Conservation (phyloP, 208 protist genomes). For the Trypanosomatidae sp. region DNA sequence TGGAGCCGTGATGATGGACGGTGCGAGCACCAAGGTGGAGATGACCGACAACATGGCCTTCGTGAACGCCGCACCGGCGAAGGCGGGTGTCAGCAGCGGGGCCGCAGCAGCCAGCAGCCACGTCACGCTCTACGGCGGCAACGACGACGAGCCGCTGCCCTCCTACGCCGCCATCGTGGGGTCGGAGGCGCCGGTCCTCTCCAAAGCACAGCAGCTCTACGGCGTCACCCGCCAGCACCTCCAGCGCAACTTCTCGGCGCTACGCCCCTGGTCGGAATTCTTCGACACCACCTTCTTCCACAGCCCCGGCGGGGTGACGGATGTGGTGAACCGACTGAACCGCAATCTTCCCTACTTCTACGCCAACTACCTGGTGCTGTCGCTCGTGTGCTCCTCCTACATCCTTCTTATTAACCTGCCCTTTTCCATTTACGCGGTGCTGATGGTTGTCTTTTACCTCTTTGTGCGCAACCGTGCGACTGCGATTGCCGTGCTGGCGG, state of each 20-base stretch:
- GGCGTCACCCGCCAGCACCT: constrained; percentile 28
- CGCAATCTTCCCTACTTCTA: constrained; percentile 86
- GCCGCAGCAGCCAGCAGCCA: neutral
- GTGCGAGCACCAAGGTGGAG: too few species aligned
- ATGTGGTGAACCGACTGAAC: constrained; percentile 66
- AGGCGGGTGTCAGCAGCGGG: neutral
- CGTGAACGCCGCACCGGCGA: neutral
- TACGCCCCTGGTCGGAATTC: constrained; percentile 84
- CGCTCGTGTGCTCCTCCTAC: constrained; percentile 69
- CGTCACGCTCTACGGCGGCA: neutral
- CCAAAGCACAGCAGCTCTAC: constrained; percentile 39
- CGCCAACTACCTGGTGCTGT: constrained; percentile 87
- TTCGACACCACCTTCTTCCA: constrained; percentile 72
- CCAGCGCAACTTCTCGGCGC: constrained; percentile 33
- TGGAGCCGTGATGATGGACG: too few species aligned
- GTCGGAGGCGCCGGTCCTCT: constrained; percentile 12
- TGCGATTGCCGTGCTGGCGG: constrained; percentile 12
- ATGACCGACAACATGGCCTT: too few species aligned
- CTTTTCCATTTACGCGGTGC: constrained; percentile 69
- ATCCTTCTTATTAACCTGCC: constrained; percentile 77
- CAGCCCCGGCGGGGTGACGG: constrained; percentile 46
- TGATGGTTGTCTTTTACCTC: constrained; percentile 41
- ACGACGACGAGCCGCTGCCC: constrained; percentile 19
- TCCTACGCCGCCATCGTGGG: constrained; percentile 39
- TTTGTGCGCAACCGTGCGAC: constrained; percentile 37